Base-by-base conservation (phyloP, 768 basidiomycete genomes). In the Trametopsis cervina region DNA sequence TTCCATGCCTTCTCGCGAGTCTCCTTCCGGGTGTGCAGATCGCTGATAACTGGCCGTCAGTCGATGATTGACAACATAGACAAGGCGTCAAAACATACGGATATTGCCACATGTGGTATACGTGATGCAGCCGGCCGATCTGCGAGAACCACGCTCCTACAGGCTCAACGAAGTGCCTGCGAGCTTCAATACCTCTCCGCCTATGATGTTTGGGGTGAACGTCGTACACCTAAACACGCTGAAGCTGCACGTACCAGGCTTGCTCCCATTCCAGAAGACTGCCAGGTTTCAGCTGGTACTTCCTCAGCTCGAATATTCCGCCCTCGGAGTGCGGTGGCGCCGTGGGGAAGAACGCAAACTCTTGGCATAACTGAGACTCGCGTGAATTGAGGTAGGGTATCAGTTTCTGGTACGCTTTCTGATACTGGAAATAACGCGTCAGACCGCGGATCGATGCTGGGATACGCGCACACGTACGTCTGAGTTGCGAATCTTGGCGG, bases 31-130 rank as follows among this genome's bases (percentile, higher is more conserved):
- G 76, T 76, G 53, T 90, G 81, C 47, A 96, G 73, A 57, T 79
- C 78, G 47, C 87, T 88, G 52, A 11, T 42, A 43, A 35, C 26
- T 48, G 46, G 27, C 21, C 44, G 52, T 50, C 57, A 60, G 36
- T 50, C 33, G 27, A 45, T 25, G 40, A 36, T 23, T 45, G 45
- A 43, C 23, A 26, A 20, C n/a, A 44, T 33, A 18, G 41, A 42
- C 15, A 37, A 33, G n/a, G 33, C 29, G 43, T 24, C 42, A 2
- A 15, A 17, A 56, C 62, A 62, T 59, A 91, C 89, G 83, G 83
- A 63, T 95, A 95, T 67, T 97, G 94, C 95, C 95, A 98, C 69
- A 97, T 78, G 68, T 97, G 95, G 63, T 97, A 89, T 6, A 96
- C 95, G 55, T 89, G 78, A 60, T 90, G 85, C 46, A 90, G 71